Base-by-base conservation (phyloP, 768 basidiomycete genomes). In the Trametes maxima region DNA sequence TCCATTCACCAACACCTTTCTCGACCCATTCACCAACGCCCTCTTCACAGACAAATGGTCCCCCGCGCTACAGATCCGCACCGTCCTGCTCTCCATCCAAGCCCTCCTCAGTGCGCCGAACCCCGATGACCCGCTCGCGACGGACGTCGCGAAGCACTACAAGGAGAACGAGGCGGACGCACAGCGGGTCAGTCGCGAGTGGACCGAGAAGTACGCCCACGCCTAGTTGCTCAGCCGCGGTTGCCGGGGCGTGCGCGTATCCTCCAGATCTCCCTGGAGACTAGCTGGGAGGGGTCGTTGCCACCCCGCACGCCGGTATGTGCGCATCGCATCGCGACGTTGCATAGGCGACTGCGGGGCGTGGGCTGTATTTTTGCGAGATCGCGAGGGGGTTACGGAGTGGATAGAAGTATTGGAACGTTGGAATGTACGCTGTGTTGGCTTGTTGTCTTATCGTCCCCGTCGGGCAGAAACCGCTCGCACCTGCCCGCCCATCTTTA, bases 141-240 rank as follows among this genome's bases (percentile, higher is more conserved):
- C 94, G 40, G 94, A 96, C 65, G 92, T 94, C 17, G 97, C 97
- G 28, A 95, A 97, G 75, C 95, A 98, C 71, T 99, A 97, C 84
- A 98, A 99, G 77, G 94, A 98, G 79, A 83, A 98, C 73, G 94
- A 97, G 82, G 84, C 86, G 74, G 95, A 90, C 60, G 97, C 97
- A 24, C 91, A 94, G 77, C 80, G 88, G 37, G 94, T 97, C 62
- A 94, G 93, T 73, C 85, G 85, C 73, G 94, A 97, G 78, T 99
- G 97, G 97, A 98, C 97, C 67, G 84, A 88, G 78, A 85, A 86
- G 73, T 98, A 90, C 71, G 96, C 96, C 33, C 66, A 68, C 13
- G 70, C 71, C 52, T 74, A 69, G 64, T 17, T 22, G 12, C 22
- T 7, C 19, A 4, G 11, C 19, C n/a, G 35, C 25, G 12, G 28